Evolutionary conservation across 2,329 filamentous ascomycete genomes (phyloP), one percentile per base, ranked within the genome.

Genomic region (Alternaria sp.): DNA sequence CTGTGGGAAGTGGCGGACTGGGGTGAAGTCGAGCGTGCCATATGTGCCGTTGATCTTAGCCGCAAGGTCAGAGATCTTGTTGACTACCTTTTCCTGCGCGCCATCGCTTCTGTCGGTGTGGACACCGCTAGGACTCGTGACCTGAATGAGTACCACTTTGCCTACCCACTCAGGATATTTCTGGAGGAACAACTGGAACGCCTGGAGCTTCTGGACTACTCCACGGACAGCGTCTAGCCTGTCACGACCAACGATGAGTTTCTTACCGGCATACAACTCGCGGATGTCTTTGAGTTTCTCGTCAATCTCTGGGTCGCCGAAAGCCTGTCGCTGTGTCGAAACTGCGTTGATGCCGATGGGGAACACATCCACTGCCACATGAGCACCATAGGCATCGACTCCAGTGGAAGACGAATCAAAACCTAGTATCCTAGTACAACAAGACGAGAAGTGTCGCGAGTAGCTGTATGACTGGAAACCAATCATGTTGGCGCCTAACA

Each of bases 381-480:
- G 91, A 9, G 90, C 86, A 7, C 93, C 94, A 72, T 94, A 96
- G 3, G 92, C 91, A 75, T 97, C 92, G 5, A 97, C 91, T 5
- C 93, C 92, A 4, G 89, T 88, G 1, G 88, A 88, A 58, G 93
- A 93, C 0, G 92, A 96, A 44, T 92, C 90, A 72, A 96, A 96
- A n/a, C 91, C 91, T 7, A 97, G 84, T 48, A 97, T 90, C 26
- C 93, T 88, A 1, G 92, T 96, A 79, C 93, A 97, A 80, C 93
- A 97, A 65, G 92, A 97, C 36, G 92, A 88, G 76, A 98, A 98
- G 77, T 98, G 94, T 24, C 93, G 88, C 13, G 93, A 94, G 78
- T 97, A 98, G 77, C 93, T 95, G 80, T 93, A 95, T 7, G 93
- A 95, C 78, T 98, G 94, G 80, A 98, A 97, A 1, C 93, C 93